phyloP scores from a whole-genome alignment of 192 early-diverging fungal genomes.

The Linnemannia exigua region DNA sequence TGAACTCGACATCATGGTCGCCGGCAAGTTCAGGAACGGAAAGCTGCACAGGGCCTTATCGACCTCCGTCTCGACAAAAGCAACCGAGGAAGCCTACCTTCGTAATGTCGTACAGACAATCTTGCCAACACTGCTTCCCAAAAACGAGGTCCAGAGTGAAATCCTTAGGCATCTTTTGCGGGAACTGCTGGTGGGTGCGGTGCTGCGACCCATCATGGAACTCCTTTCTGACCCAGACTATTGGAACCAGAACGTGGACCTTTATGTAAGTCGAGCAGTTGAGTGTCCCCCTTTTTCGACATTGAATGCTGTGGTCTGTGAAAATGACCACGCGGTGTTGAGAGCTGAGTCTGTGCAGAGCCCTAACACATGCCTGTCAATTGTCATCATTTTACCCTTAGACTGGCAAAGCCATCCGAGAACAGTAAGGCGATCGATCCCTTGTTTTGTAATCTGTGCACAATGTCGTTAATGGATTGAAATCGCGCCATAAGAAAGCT shows the following conservation, averaged over 20 bases:
- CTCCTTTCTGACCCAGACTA: conserved; percentile 88
- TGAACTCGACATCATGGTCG: conserved; percentile 69
- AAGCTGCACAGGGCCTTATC: conserved; percentile 72
- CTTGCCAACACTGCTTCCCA: conserved; percentile 74
- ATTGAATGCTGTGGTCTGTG: neutral
- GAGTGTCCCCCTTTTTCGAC: neutral
- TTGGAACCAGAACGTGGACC: conserved; percentile 86
- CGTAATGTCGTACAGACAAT: conserved; percentile 72
- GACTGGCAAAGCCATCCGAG: conserved; percentile 63
- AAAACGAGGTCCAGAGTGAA: conserved; percentile 68
- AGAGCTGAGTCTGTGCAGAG: neutral
- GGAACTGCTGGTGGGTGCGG: conserved; percentile 79
- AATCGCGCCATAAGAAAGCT: neutral
- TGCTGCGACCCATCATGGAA: conserved; percentile 78
- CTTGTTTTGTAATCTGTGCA: neutral
- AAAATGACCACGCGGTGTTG: neutral
- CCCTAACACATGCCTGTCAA: neutral
- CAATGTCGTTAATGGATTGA: neutral
- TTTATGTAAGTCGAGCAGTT: conserved; percentile 60
- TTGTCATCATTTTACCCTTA: conserved; percentile 20
- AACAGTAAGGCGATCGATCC: conserved; percentile 60
- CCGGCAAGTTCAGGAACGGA: conserved; percentile 67
- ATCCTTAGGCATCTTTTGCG: conserved; percentile 76
- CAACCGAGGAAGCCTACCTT: conserved; percentile 72
- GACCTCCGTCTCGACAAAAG: conserved; percentile 58